Base-by-base conservation (phyloP, 352 stramenopile genomes). In the Phytophthora litchii region DNA sequence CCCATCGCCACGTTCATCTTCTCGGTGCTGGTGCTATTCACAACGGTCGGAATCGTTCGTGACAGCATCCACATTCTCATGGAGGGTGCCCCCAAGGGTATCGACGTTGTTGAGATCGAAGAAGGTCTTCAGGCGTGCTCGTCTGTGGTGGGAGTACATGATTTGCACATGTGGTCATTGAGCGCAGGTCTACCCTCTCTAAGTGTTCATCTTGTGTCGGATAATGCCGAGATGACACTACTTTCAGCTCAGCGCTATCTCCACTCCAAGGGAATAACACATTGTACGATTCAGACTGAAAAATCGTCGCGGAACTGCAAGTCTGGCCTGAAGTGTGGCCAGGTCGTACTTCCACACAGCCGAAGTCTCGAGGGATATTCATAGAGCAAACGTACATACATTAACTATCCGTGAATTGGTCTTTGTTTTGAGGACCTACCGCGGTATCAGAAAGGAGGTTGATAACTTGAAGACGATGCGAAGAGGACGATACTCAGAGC, bases 91-190 rank as follows among this genome's bases (percentile, higher is more conserved):
- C 96, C 96, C 0, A 74, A 89, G 0, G 76, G 80, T 40, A 83
- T 98, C 23, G 70, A 97, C 56, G 75, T 78, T 51, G 60, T 80
- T 11, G 70, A 94, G 37, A 85, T 98, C 14, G 80, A 89, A 41
- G 20, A 81, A 21, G 80, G 70, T 0, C 81, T 98, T 43, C 62
- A 54, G n/a, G 53, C 27, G 20, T 81, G 98, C 38, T 34, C 70
- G 12, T 79, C 84, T 3, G 92, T 99, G 3, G 54, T 76, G 2
- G 80, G 96, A 54, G 89, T 98, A 6, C 96, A 99, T 73, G 93
- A 99, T 69, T 74, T 99, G 46, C 96, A 99, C 78, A 96, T 99
- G 60, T 99, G 97, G 97, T 94, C 74, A 41, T 88, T 99, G 45
- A 98, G 87, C 25, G 81, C 95, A 9, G 92, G 94, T 1, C 54